Conservation (phyloP, 441 rosid genomes). For the Omphalea diandra region DNA sequence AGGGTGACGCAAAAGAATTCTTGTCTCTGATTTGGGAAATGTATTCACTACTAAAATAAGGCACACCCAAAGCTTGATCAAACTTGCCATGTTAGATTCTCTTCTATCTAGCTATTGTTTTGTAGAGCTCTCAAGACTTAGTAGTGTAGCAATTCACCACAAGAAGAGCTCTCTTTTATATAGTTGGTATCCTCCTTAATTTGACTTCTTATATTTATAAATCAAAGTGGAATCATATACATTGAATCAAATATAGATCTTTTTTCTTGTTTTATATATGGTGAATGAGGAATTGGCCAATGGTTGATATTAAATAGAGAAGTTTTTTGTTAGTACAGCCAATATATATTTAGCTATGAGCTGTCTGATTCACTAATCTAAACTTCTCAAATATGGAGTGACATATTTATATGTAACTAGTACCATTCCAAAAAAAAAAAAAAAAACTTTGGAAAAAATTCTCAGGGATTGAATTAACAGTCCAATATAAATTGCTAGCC, state of each 20-base stretch:
- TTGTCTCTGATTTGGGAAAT: conserved; percentile 30
- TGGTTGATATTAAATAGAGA: no score
- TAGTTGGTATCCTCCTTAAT: neutral
- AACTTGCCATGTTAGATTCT: conserved; percentile 30
- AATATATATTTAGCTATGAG: conserved; percentile 3
- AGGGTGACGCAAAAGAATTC: conserved; percentile 26
- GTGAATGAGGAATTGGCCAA: neutral
- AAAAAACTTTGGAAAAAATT: no score
- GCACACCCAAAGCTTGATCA: conserved; percentile 36
- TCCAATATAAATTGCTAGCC: neutral
- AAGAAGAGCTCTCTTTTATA: conserved; percentile 2
- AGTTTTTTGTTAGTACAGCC: neutral
- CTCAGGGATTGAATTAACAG: no score
- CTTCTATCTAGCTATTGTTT: neutral
- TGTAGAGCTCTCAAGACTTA: neutral
- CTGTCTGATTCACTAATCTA: neutral
- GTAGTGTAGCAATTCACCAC: neutral
- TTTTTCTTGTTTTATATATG: neutral
- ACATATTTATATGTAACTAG: neutral
- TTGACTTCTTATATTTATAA: neutral
- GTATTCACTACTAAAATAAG: conserved; percentile 35
- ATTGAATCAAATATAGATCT: neutral
- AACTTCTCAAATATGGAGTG: neutral
- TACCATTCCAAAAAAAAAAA: no score
- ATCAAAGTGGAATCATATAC: neutral